These are phyloP conservation scores for Citrus inodora DNA, from an alignment of 345 rosid species.

Conservation along the genomic window DNA sequence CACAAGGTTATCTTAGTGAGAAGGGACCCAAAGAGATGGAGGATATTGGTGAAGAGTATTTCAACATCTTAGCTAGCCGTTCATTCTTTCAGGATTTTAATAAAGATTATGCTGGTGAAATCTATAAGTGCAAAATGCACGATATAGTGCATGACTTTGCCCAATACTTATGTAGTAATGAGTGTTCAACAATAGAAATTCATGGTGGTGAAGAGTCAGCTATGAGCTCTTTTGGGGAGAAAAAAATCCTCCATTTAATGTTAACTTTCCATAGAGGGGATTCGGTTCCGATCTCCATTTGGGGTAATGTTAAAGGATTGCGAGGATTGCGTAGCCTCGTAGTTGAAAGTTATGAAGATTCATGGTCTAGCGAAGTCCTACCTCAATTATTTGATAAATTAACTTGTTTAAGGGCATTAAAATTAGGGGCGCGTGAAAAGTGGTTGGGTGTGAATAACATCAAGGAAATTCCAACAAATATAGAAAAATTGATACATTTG, in stretches of 20 bases:
- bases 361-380: too few species aligned
- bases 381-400: too few species aligned
- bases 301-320: too few species aligned
- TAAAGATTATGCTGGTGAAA: rapidly evolving
- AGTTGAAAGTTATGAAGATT: rapidly evolving
- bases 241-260: rapidly evolving
- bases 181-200: rapidly evolving
- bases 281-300: rapidly evolving
- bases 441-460: rapidly evolving
- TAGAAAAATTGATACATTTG: too few species aligned
- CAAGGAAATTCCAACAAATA: too few species aligned
- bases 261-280: rapidly evolving
- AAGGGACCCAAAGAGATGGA: rapidly evolving
- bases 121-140: too few species aligned
- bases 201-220: rapidly evolving
- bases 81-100: rapidly evolving
- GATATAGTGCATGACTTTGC: too few species aligned
- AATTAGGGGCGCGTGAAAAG: rapidly evolving
- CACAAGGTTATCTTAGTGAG: rapidly evolving
- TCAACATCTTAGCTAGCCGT: rapidly evolving
- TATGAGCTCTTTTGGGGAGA: rapidly evolving
- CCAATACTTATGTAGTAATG: rapidly evolving
- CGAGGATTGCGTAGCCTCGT: too few species aligned
- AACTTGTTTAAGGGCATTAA: too few species aligned
- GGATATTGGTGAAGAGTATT: too few species aligned